Conservation (phyloP, 805 yeast species). For the Kodamaea neixiangensis region DNA sequence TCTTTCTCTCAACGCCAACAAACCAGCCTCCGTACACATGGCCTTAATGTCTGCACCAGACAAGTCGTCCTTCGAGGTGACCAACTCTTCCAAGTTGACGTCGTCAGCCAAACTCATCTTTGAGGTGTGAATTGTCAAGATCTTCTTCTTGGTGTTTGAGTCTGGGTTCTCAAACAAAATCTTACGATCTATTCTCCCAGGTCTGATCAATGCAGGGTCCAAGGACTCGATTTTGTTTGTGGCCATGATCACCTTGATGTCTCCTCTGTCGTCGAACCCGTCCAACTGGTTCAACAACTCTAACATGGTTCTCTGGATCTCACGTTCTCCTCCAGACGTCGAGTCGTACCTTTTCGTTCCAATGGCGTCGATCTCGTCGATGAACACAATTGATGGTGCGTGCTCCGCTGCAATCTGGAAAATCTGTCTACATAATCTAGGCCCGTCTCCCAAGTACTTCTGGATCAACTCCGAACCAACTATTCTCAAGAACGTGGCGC, state of each 20-base stretch:
- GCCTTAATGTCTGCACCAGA: slow-evolving; percentile 98
- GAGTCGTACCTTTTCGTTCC: slow-evolving; percentile 98
- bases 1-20: slow-evolving; percentile 92
- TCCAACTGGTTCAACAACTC: slow-evolving; percentile 93
- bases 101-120: slow-evolving; percentile 90
- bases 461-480: slow-evolving; percentile 97
- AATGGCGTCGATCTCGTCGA: slow-evolving; percentile 98
- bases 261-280: slow-evolving; percentile 97
- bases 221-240: slow-evolving; percentile 91
- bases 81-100: slow-evolving; percentile 85
- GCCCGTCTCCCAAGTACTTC: slow-evolving; percentile 97
- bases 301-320: slow-evolving; percentile 96
- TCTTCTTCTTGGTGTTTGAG: slow-evolving; percentile 88
- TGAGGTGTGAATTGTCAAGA: slow-evolving; percentile 86
- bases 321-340: slow-evolving; percentile 96
- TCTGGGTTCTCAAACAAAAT: slow-evolving; percentile 96
- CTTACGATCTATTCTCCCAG: slow-evolving; percentile 96
- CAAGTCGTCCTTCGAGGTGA: slow-evolving; percentile 87
- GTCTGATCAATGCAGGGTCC: slow-evolving; percentile 95
- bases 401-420: slow-evolving; percentile 96
- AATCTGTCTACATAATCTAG: slow-evolving; percentile 88
- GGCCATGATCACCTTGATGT: slow-evolving; percentile 97
- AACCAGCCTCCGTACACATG: slow-evolving; percentile 95
- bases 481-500: slow-evolving; percentile 92
- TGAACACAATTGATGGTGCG: slow-evolving; percentile 97